Base-by-base conservation (phyloP, 495 filamentous ascomycete genomes). In the Thozetella sp. region DNA sequence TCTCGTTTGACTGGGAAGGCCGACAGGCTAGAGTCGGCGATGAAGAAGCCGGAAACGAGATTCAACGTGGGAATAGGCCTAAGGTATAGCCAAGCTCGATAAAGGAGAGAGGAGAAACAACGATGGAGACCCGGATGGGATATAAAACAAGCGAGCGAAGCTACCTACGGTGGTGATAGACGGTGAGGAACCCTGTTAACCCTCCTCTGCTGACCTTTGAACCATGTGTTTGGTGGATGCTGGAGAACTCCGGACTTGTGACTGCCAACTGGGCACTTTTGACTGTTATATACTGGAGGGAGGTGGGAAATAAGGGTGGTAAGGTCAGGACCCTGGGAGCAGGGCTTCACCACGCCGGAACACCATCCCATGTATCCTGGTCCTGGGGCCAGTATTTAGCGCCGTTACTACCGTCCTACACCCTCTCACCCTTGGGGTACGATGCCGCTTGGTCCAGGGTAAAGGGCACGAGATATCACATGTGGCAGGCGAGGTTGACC, bases 1-100 rank as follows among this genome's bases (percentile, higher is more conserved):
- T n/a, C n/a, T n/a, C n/a, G 9, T 10, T 48, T 48, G 9, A n/a
- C 15, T 51, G 40, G 23, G 34, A 37, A 85, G 88, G 65, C 84
- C 22, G 22, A 3, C 20, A 53, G 22, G 24, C 1, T 53, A 53
- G 23, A 11, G 51, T 53, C 9, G 51, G 17, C 4, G 25, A 22
- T 53, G 25, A 13, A 53, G 25, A 22, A 26, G 17, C 3, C 9
- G 51, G 24, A 24, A 23, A 23, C 6, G 22, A 53, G 51, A 10
- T 9, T 6, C 22, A 24, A 25, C 19, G 46, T 23, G 51, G 25
- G 51, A 53, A 17, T 9, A 17, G 17, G 30, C 6, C 9, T 9
- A 17, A 37, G 30, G 17, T 22, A 53, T 22, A 53, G 22, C 20
- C n/a, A 4, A 22, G 25, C 4, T 4, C n/a, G 51, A 53, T 2